Percentiles rank a stretch among this genome's conserved stretches.
These are phyloP conservation scores for Citrus trifoliata DNA, from an alignment of 345 rosid genomes.

Conservation along the genomic window DNA sequence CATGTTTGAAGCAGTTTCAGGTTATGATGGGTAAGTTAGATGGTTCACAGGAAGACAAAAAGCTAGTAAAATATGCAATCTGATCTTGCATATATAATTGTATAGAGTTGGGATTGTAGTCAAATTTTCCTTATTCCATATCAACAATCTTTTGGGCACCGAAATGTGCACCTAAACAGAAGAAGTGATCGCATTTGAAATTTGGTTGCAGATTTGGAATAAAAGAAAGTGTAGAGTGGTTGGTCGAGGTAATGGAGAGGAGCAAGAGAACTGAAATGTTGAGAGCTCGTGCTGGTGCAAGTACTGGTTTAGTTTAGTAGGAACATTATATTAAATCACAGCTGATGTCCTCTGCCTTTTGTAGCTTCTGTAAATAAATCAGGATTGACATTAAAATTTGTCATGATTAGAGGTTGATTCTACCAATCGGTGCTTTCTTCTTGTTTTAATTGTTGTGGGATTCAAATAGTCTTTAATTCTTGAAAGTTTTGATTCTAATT, in stretches of 20 bases:
- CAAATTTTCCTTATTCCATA: background rate
- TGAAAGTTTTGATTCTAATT: background rate
- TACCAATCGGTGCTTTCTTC: background rate
- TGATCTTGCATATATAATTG: background rate
- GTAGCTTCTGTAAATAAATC: constrained; percentile 48
- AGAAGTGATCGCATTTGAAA: background rate
- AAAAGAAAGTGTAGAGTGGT: constrained; percentile 87
- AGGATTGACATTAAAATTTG: constrained; percentile 28
- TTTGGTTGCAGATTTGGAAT: constrained; percentile 69
- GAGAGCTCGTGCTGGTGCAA: constrained; percentile 63
- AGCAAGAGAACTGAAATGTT: constrained; percentile 94
- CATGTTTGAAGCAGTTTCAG: constrained; percentile 94
- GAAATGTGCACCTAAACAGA: background rate
- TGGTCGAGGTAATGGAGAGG: constrained; percentile 89
- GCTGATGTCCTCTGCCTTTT: constrained; percentile 19
- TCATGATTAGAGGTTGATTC: constrained; percentile 10
- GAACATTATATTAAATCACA: constrained; percentile 4
- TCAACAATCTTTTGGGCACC: background rate
- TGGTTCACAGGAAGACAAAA: background rate
- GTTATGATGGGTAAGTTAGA: constrained; percentile 75
- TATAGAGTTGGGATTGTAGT: background rate
- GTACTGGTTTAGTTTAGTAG: constrained; percentile 36
- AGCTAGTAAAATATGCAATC: background rate
- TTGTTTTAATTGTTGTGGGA: constrained; percentile 1
- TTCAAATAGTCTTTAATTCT: background rate